These are phyloP conservation scores for Simplicillium sp. DNA, from an alignment of 2,329 filamentous ascomycete genomes.

Conservation along the genomic window DNA sequence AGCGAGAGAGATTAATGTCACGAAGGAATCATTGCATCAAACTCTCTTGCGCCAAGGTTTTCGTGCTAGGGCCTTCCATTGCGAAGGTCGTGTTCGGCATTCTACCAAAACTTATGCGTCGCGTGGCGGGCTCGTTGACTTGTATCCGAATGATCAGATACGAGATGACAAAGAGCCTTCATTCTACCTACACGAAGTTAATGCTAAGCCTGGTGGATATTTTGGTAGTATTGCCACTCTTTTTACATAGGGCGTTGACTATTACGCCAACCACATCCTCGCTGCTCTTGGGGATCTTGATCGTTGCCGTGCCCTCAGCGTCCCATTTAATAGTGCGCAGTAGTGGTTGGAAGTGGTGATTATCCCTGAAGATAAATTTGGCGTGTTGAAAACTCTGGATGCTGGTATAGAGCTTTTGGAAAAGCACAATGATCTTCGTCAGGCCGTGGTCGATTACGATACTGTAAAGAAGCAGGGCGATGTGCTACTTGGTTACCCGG, in stretches of 20 bases:
- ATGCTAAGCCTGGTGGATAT: slow-evolving; percentile 18
- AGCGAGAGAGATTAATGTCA: not conserved
- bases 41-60: not conserved
- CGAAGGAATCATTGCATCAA: not conserved
- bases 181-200: slow-evolving; percentile 18
- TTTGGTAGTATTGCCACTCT: slow-evolving; percentile 11
- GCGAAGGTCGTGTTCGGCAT: not conserved
- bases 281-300: slow-evolving; percentile 8
- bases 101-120: not conserved
- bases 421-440: not conserved
- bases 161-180: slow-evolving; percentile 2
- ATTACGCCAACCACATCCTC: slow-evolving; percentile 16
- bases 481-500: not conserved
- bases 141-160: not conserved
- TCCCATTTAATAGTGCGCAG: not conserved
- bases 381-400: not conserved
- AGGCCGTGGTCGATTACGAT: not conserved
- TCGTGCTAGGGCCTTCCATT: not conserved
- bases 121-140: not conserved
- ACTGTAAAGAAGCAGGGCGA: not conserved
- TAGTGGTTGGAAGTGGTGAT: not conserved
- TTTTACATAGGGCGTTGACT: slow-evolving; percentile 19
- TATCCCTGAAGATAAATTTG: not conserved
- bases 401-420: not conserved
- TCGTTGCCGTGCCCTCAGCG: not conserved